Conservation (phyloP, 2,329 filamentous ascomycete genomes). For the Ophiostoma sp. region DNA sequence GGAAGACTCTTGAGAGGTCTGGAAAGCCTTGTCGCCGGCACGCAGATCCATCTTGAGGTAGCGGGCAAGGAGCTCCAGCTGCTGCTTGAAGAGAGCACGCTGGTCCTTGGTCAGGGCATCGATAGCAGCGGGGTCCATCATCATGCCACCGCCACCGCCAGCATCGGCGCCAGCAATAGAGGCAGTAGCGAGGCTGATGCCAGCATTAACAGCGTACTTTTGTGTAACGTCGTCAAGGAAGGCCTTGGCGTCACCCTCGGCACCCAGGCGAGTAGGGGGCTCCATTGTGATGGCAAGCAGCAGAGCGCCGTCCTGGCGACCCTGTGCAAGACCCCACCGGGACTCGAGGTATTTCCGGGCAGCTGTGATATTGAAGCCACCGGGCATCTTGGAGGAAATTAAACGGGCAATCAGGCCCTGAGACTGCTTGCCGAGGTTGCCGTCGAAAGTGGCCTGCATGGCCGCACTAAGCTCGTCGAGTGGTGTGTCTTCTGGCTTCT, state of each 20-base stretch:
- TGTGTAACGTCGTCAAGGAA: slow-evolving; percentile 85
- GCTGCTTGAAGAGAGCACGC: slow-evolving; percentile 92
- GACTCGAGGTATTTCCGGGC: slow-evolving; percentile 94
- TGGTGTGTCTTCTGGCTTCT: slow-evolving; percentile 96
- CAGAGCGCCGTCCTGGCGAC: slow-evolving; percentile 86
- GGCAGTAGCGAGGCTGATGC: slow-evolving; percentile 75
- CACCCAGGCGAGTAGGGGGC: slow-evolving; percentile 78
- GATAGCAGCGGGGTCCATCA: slow-evolving; percentile 98
- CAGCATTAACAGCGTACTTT: slow-evolving; percentile 80
- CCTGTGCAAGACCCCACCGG: slow-evolving; percentile 80
- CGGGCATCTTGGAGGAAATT: slow-evolving; percentile 98
- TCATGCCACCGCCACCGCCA: slow-evolving; percentile 79
- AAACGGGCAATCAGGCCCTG: slow-evolving; percentile 87
- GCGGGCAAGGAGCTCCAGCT: slow-evolving; percentile 87
- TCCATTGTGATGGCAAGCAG: slow-evolving; percentile 89
- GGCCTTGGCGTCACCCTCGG: slow-evolving; percentile 84
- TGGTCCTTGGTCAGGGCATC: slow-evolving; percentile 98
- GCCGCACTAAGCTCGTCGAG: slow-evolving; percentile 90
- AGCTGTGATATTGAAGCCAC: slow-evolving; percentile 96
- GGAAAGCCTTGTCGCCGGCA: slow-evolving; percentile 89
- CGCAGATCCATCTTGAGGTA: slow-evolving; percentile 97
- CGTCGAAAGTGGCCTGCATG: slow-evolving; percentile 98
- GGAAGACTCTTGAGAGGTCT: slow-evolving; percentile 78
- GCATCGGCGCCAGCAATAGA: slow-evolving; percentile 67
- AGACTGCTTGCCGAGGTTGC: slow-evolving; percentile 94